Evolutionary conservation across 768 basidiomycete species (phyloP).

Genomic region (Gymnopilus dilepis): DNA sequence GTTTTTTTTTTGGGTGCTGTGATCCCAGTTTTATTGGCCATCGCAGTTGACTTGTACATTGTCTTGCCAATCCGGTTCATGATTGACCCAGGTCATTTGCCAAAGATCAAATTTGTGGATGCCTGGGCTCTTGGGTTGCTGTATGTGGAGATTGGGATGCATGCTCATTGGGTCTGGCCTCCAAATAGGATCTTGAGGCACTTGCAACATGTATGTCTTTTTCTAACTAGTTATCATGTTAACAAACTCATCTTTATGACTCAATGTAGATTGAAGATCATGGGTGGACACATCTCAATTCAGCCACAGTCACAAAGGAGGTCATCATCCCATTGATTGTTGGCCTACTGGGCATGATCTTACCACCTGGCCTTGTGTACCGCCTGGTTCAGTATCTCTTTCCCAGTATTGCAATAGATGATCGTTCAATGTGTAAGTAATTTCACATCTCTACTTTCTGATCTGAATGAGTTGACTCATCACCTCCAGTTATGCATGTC

Average conservation of each 20-base stretch:
- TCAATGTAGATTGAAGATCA: constrained; percentile 61
- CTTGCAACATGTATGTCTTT: constrained; percentile 56
- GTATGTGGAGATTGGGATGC: constrained; percentile 74
- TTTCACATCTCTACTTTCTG: background rate
- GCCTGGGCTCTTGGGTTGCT: constrained; percentile 82
- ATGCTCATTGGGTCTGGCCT: constrained; percentile 55
- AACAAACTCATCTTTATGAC: background rate
- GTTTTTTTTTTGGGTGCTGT: constrained; percentile 70
- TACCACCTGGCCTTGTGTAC: constrained; percentile 62
- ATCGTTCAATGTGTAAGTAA: constrained; percentile 68
- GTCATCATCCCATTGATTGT: constrained; percentile 66
- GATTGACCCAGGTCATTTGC: constrained; percentile 60
- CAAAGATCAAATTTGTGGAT: constrained; percentile 77
- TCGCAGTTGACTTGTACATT: constrained; percentile 83
- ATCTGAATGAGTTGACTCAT: constrained; percentile 1
- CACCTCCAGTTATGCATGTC: constrained; percentile 60
- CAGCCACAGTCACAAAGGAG: constrained; percentile 67
- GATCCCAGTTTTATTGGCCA: constrained; percentile 73
- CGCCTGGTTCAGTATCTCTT: constrained; percentile 42
- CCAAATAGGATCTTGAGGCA: constrained; percentile 52
- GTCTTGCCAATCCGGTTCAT: constrained; percentile 73
- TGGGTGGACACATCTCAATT: constrained; percentile 78
- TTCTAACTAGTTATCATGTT: background rate
- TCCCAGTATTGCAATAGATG: constrained; percentile 44
- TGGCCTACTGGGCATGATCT: constrained; percentile 65